Percentiles rank a stretch among this genome's conserved stretches.
Conservation (phyloP, 1,284 basidiomycete genomes). For the Moesziomyces aphidis region DNA sequence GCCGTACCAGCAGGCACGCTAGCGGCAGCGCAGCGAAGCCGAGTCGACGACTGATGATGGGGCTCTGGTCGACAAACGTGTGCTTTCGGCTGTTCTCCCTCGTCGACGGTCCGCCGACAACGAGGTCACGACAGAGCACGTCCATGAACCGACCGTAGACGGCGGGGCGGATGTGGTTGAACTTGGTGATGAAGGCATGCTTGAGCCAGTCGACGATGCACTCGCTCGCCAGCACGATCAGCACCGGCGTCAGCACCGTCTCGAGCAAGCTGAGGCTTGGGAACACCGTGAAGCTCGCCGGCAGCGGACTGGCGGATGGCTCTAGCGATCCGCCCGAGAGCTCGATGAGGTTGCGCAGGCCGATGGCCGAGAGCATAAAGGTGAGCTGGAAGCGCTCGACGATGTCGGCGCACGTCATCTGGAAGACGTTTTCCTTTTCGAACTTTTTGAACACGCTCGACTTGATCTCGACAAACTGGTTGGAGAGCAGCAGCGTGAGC, state of each 20-base stretch:
- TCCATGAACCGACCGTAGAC: conserved; percentile 97
- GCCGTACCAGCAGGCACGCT: conserved; percentile 88
- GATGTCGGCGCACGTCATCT: conserved; percentile 89
- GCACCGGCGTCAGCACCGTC: conserved; percentile 91
- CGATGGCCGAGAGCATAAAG: conserved; percentile 91
- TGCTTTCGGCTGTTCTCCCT: conserved; percentile 72
- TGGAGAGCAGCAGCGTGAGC: conserved; percentile 91
- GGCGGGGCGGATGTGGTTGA: conserved; percentile 85
- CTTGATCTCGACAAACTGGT: conserved; percentile 99
- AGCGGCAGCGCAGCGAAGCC: conserved; percentile 94
- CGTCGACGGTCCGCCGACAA: conserved; percentile 77
- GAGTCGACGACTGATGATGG: conserved; percentile 89
- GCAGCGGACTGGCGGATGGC: conserved; percentile 73
- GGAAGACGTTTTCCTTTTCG: conserved; percentile 99
- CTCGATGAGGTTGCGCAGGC: conserved; percentile 94
- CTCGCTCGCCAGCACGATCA: conserved; percentile 91
- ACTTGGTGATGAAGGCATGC: conserved; percentile 99
- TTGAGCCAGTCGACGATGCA: conserved; percentile 98
- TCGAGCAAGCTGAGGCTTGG: conserved; percentile 73
- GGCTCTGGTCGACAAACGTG: conserved; percentile 93
- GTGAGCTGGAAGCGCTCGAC: conserved; percentile 95
- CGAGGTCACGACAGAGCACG: conserved; percentile 91
- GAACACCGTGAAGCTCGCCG: conserved; percentile 67
- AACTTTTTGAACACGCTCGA: conserved; percentile 99
- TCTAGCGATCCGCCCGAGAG: conserved; percentile 75